Evolutionary conservation across 768 basidiomycete species (phyloP).

Genomic region (Pulveroboletus ravenelii): DNA sequence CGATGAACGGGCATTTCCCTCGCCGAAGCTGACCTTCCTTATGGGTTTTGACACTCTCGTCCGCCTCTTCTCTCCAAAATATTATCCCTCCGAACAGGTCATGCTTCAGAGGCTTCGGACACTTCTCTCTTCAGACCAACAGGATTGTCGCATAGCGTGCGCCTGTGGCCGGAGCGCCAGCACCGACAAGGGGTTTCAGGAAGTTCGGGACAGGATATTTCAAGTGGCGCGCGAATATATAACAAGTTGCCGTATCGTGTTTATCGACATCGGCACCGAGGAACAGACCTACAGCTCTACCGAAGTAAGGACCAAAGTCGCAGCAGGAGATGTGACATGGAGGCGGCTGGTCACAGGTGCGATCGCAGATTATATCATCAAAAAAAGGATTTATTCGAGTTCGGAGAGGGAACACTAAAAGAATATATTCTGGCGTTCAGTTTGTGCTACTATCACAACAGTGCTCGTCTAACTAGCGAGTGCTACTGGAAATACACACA

Average conservation of each 20-base stretch:
- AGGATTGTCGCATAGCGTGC: constrained; percentile 62
- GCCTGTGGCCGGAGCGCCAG: constrained; percentile 45
- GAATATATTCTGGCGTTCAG: constrained; percentile 11
- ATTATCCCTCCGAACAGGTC: constrained; percentile 51
- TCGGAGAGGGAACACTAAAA: constrained; percentile 1
- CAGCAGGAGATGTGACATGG: constrained; percentile 37
- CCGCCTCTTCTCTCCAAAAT: constrained; percentile 70
- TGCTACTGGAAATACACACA: background rate
- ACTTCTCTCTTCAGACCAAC: constrained; percentile 55
- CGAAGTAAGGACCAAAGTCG: constrained; percentile 43
- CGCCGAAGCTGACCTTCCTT: constrained; percentile 58
- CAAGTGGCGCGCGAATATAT: constrained; percentile 48
- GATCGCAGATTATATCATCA: constrained; percentile 49
- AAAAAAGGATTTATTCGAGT: constrained; percentile 42
- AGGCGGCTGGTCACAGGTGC: constrained; percentile 39
- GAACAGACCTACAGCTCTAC: constrained; percentile 67
- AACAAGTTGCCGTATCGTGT: constrained; percentile 43
- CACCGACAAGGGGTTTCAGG: constrained; percentile 18
- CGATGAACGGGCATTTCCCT: constrained; percentile 12
- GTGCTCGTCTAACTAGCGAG: background rate
- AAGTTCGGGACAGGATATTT: constrained; percentile 26
- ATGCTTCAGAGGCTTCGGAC: constrained; percentile 54
- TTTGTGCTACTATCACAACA: constrained; percentile 1
- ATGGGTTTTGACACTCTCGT: constrained; percentile 84
- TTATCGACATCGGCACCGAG: constrained; percentile 58